Percentiles rank a stretch among this genome's conserved stretches.
phyloP scores from a whole-genome alignment of 108 stramenopile species.

The Asterionellopsis glacialis region DNA sequence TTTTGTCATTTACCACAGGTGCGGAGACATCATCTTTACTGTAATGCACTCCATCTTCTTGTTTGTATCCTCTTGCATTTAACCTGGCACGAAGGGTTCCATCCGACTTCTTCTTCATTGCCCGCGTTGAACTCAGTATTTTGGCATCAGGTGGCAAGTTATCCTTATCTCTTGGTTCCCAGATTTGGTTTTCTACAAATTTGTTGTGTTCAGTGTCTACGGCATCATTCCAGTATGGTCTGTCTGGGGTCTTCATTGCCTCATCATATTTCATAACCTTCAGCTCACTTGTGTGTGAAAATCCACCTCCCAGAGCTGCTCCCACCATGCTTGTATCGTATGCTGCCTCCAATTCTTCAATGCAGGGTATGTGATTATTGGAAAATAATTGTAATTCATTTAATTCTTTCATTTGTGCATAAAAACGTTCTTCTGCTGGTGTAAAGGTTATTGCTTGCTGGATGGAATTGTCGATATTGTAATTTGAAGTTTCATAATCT shows the following conservation, averaged over 20 bases:
- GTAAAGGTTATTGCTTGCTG: not conserved
- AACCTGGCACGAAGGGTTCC: slow-evolving; percentile 27
- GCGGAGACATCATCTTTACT: slow-evolving; percentile 15
- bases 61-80: slow-evolving; percentile 31
- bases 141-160: slow-evolving; percentile 30
- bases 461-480: not conserved
- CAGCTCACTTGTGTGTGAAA: slow-evolving; percentile 28
- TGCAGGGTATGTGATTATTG: slow-evolving; percentile 1
- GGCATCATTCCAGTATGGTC: slow-evolving; percentile 26
- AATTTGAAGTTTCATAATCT: slow-evolving; percentile 1
- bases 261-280: slow-evolving; percentile 35
- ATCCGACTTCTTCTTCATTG: slow-evolving; percentile 45
- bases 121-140: slow-evolving; percentile 27
- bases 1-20: slow-evolving; percentile 27
- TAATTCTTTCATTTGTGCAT: not conserved
- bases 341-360: slow-evolving; percentile 9
- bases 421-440: not conserved
- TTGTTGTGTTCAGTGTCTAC: slow-evolving; percentile 32
- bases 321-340: slow-evolving; percentile 11
- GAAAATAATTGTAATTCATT: not conserved
- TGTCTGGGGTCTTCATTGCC: slow-evolving; percentile 25
- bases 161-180: slow-evolving; percentile 1
- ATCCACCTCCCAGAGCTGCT: slow-evolving; percentile 34
- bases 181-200: slow-evolving; percentile 22
- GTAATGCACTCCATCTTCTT: slow-evolving; percentile 24